These are phyloP conservation scores for Solidago caesia DNA, from an alignment of 129 eudicot species.

Conservation along the genomic window DNA sequence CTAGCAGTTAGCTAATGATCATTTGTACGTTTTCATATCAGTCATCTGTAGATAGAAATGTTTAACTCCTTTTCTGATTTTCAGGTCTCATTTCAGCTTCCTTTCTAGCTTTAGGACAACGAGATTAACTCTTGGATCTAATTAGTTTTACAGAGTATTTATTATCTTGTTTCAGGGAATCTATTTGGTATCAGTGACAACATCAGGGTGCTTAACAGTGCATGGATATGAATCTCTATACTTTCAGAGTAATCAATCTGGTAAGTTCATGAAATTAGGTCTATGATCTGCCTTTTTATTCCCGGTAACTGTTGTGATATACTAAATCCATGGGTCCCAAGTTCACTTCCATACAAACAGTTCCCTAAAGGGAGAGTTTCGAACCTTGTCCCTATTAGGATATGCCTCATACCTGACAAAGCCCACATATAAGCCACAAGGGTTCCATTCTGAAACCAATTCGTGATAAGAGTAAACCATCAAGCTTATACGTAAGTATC, in stretches of 20 bases:
- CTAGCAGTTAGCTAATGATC: constrained; percentile 10
- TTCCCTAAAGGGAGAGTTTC: too few relatives aligned
- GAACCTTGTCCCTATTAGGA: too few relatives aligned
- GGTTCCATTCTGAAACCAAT: too few relatives aligned
- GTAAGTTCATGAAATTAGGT: constrained; percentile 36
- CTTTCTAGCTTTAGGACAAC: background rate
- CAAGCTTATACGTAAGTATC: too few relatives aligned
- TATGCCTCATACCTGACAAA: too few relatives aligned
- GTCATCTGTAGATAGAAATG: background rate
- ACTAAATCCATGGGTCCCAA: too few relatives aligned
- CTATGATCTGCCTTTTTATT: background rate
- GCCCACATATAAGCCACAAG: too few relatives aligned
- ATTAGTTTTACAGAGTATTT: background rate
- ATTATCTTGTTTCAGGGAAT: constrained; percentile 52
- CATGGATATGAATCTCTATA: constrained; percentile 80
- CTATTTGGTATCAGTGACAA: constrained; percentile 84
- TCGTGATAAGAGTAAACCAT: too few relatives aligned
- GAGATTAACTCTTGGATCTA: background rate
- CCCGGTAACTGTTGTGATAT: too few relatives aligned
- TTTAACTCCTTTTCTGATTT: background rate
- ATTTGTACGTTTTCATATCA: constrained; percentile 14
- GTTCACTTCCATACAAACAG: too few relatives aligned
- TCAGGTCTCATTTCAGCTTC: constrained; percentile 16
- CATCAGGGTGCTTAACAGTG: constrained; percentile 83
- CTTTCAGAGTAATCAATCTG: constrained; percentile 43